Evolutionary conservation across 257 asterid species (phyloP).

Genomic region (Solanum chiquidenum): DNA sequence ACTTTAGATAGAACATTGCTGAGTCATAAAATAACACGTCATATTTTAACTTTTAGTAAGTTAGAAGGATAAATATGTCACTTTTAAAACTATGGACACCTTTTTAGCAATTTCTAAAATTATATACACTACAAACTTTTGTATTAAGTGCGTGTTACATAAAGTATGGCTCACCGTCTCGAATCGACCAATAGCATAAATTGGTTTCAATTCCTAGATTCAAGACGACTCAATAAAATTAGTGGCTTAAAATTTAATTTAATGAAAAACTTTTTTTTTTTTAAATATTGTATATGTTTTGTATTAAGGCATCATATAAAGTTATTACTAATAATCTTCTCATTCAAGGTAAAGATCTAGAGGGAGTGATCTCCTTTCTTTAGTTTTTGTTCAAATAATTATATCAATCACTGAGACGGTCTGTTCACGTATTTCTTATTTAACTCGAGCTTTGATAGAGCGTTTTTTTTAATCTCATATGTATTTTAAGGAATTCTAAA

Average conservation of each 20-base stretch:
- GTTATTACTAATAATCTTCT: too few relatives aligned
- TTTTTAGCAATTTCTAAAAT: neutral
- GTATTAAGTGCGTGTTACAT: neutral
- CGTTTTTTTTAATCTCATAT: too few relatives aligned
- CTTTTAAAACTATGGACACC: neutral
- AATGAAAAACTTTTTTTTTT: accelerated
- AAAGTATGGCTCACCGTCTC: neutral
- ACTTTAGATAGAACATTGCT: neutral
- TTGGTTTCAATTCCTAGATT: neutral
- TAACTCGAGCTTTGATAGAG: too few relatives aligned
- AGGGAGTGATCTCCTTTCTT: too few relatives aligned
- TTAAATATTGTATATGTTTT: too few relatives aligned
- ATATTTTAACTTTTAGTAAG: neutral
- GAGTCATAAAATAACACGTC: neutral
- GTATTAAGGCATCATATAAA: too few relatives aligned
- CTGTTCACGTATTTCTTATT: too few relatives aligned
- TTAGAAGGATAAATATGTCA: neutral
- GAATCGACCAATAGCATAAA: neutral
- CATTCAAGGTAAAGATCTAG: too few relatives aligned
- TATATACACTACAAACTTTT: neutral
- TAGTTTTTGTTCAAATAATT: too few relatives aligned
- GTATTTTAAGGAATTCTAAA: too few relatives aligned
- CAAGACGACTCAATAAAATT: neutral
- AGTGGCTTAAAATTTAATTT: too few relatives aligned
- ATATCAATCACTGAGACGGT: too few relatives aligned